Conservation (phyloP, 2,329 filamentous ascomycete species). For the Fusarium falciforme region DNA sequence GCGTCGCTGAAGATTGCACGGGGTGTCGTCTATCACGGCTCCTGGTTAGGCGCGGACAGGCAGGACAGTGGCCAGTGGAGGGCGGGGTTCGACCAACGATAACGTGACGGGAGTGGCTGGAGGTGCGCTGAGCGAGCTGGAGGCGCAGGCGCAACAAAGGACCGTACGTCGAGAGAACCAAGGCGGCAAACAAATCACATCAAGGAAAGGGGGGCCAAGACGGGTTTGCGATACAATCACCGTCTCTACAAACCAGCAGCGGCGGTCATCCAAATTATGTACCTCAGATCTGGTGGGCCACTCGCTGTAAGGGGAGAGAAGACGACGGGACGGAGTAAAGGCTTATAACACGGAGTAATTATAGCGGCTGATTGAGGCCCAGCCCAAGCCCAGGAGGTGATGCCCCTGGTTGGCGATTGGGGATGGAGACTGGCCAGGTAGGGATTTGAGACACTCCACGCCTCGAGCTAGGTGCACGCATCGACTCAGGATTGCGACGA, state of each 20-base stretch:
- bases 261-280: slow-evolving; percentile 33
- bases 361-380: slow-evolving; percentile 25
- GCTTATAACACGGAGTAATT: slow-evolving; percentile 34
- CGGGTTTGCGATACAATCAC: slow-evolving; percentile 6
- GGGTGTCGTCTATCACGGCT: slow-evolving; percentile 38
- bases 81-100: slow-evolving; percentile 43
- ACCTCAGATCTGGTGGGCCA: slow-evolving; percentile 34
- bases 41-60: slow-evolving; percentile 42
- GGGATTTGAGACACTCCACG: slow-evolving; percentile 34
- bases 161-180: slow-evolving; percentile 9
- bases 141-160: slow-evolving; percentile 29
- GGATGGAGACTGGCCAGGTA: slow-evolving; percentile 7
- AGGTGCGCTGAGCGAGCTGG: slow-evolving; percentile 33
- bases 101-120: slow-evolving; percentile 47
- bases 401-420: slow-evolving; percentile 18
- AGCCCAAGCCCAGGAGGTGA: slow-evolving; percentile 27
- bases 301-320: slow-evolving; percentile 23
- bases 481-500: slow-evolving; percentile 27
- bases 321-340: slow-evolving; percentile 10
- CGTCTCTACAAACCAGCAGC: slow-evolving; percentile 9
- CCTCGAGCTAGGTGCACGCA: slow-evolving; percentile 24
- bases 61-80: slow-evolving; percentile 21
- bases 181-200: slow-evolving; percentile 27
- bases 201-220: slow-evolving; percentile 14
- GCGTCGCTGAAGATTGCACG: slow-evolving; percentile 34